phyloP scores from a whole-genome alignment of 257 asterid genomes.

The Fraxinus excelsior region DNA sequence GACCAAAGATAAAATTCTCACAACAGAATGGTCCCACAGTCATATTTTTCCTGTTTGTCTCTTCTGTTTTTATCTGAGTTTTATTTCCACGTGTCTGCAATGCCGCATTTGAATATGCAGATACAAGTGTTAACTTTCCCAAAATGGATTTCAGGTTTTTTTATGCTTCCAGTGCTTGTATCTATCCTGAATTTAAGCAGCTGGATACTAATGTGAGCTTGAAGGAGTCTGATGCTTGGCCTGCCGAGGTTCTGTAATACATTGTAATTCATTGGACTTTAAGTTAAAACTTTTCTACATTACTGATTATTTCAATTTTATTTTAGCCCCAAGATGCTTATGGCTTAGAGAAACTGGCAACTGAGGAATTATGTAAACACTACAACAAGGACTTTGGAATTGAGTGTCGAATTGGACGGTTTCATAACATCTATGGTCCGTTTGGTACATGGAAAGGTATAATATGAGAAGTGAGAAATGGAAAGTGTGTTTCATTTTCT shows the following conservation, averaged over 20 bases:
- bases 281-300: background rate
- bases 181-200: constrained; percentile 88
- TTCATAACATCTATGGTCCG: constrained; percentile 90
- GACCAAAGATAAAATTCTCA: background rate
- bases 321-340: constrained; percentile 89
- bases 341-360: constrained; percentile 80
- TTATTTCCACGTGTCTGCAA: constrained; percentile 4
- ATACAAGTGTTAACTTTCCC: constrained; percentile 3
- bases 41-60: background rate
- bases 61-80: background rate
- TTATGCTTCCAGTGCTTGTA: constrained; percentile 89
- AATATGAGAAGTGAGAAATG: background rate
- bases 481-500: background rate
- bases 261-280: constrained; percentile 3
- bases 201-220: constrained; percentile 85
- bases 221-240: constrained; percentile 95
- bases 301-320: constrained; percentile 6
- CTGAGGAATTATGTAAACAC: constrained; percentile 86
- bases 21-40: background rate
- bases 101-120: background rate
- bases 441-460: constrained; percentile 97
- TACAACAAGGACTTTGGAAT: constrained; percentile 87
- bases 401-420: constrained; percentile 89
- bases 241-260: constrained; percentile 69
- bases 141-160: constrained; percentile 57